A percentile compares a stretch with the other conserved stretches of the same genome.
Evolutionary conservation across 495 filamentous ascomycete species (phyloP).

Genomic region (Penicillium cosmopolitanum): DNA sequence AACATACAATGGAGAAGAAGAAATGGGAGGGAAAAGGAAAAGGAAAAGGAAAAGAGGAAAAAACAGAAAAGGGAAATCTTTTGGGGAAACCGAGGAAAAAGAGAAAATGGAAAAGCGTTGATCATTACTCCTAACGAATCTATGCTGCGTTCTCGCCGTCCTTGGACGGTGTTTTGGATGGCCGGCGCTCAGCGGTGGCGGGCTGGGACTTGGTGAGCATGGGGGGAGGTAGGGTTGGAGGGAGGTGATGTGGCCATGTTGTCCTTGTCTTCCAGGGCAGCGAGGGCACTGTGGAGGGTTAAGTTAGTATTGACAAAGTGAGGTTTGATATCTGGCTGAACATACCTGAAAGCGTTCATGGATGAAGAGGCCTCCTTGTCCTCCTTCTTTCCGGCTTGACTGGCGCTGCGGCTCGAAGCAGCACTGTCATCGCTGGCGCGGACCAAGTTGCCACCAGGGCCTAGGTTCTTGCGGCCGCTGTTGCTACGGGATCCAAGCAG

Average conservation of each 20-base stretch:
- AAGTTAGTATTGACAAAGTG: constrained; percentile 2
- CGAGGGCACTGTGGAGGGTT: constrained; percentile 54
- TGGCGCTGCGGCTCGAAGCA: constrained; percentile 85
- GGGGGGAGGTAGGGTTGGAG: constrained; percentile 61
- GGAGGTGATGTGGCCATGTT: constrained; percentile 63
- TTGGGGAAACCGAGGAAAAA: constrained; percentile 28
- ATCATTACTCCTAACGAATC: constrained; percentile 51
- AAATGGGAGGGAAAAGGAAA: constrained; percentile 19
- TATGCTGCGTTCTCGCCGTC: constrained; percentile 52
- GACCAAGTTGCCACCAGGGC: constrained; percentile 69
- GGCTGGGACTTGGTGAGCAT: constrained; percentile 57
- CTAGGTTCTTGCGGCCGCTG: constrained; percentile 77
- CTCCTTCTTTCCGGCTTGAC: constrained; percentile 70
- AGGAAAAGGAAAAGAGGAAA: constrained; percentile 22
- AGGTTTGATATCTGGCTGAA: background rate
- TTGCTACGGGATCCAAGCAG: constrained; percentile 81
- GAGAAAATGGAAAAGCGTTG: constrained; percentile 46
- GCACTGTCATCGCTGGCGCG: constrained; percentile 78
- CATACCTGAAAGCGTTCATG: constrained; percentile 88
- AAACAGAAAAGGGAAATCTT: constrained; percentile 41
- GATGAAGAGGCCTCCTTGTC: constrained; percentile 68
- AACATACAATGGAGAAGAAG: constrained; percentile 23
- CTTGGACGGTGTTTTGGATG: constrained; percentile 54
- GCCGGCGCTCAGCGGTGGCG: constrained; percentile 45
- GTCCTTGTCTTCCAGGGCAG: constrained; percentile 57